Base-by-base conservation (phyloP, 768 basidiomycete genomes). In the Xanthoconium stramineum region DNA sequence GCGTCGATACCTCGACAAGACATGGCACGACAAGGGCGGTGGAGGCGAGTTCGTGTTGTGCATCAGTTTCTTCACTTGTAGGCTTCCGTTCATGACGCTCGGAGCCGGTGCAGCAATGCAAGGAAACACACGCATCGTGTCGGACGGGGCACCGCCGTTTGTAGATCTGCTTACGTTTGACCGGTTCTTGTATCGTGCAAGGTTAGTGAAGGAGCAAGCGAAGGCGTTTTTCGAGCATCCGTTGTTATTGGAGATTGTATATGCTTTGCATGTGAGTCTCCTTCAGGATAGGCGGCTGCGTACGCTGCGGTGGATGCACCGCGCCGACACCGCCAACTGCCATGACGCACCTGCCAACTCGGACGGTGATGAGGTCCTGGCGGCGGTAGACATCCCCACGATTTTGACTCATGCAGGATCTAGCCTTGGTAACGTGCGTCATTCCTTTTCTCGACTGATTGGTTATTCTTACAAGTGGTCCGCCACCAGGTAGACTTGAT, bases 21-120 rank as follows among this genome's bases (percentile, higher is more conserved):
- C 72, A 6, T 84, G 83, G 83, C 72, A 73, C 46, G 60, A 72
- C 3, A 60, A 53, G 2, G 82, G 83, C 0, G 83, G 83, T 6
- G 65, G 64, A 0, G 67, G 64, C 8, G 79, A 80, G 44, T 75
- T 80, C n/a, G 67, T 71, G 40, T 52, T 79, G 17, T 71, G 72
- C 28, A 74, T 83, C 42, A 69, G 75, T 28, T 77, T 75, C 51
- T 37, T 74, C 60, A 71, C 64, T 38, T 75, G 72, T 56, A 71
- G 67, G 28, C 71, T 82, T 15, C 78, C 80, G 0, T 80, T 77
- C 58, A 78, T 82, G 70, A 81, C 82, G 6, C 52, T 75, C 4
- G 24, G 24, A n/a, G n/a, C n/a, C 6, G 33, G 33, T 11, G 13
- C 3, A 29, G 47, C 56, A 1, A 8, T 5, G 17, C 20, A 32